Evolutionary conservation across 768 basidiomycete genomes (phyloP).

Genomic region (Tulasnella calospora): DNA sequence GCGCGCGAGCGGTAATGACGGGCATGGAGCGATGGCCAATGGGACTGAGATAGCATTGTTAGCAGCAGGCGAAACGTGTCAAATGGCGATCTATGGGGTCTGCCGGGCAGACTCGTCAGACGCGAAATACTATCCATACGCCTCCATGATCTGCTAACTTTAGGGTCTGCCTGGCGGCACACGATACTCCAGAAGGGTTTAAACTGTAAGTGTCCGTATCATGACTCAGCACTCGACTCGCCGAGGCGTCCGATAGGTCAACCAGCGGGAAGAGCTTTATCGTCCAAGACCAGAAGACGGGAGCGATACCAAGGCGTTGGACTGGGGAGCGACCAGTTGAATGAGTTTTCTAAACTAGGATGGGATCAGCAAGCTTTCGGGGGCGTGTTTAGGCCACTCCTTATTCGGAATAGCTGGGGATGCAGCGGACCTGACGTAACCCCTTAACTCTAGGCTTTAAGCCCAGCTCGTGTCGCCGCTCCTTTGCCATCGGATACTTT

Average conservation of each 20-base stretch:
- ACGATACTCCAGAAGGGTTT: too few relatives aligned
- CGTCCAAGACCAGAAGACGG: too few relatives aligned
- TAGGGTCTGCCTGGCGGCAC: not conserved
- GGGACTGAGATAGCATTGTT: not conserved
- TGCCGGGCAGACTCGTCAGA: not conserved
- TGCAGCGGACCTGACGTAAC: not conserved
- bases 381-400: not conserved
- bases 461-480: not conserved
- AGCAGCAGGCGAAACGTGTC: not conserved
- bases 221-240: too few relatives aligned
- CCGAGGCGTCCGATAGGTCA: too few relatives aligned
- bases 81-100: not conserved
- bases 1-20: not conserved
- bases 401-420: not conserved
- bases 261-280: too few relatives aligned
- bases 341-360: not conserved
- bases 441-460: constrained; percentile 1
- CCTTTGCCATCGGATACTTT: not conserved
- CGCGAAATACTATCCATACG: not conserved
- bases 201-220: too few relatives aligned
- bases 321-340: too few relatives aligned
- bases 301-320: too few relatives aligned
- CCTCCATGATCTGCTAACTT: not conserved
- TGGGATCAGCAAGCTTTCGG: not conserved
- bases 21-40: not conserved